Evolutionary conservation across 495 filamentous ascomycete species (phyloP).

Genomic region (Tuber microsphaerosporum): DNA sequence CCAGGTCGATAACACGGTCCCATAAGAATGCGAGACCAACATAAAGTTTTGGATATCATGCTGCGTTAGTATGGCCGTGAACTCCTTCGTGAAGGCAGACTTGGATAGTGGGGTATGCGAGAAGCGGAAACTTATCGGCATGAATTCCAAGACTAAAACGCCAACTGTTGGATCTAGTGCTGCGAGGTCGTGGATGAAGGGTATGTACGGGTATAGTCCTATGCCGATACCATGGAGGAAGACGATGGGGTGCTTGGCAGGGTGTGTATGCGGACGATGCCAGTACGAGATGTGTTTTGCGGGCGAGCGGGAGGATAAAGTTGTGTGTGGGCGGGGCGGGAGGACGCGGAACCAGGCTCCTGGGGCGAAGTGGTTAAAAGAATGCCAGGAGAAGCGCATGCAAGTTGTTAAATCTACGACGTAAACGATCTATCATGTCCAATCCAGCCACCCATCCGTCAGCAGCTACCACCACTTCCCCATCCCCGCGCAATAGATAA

Average conservation of each 20-base stretch:
- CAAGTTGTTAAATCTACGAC: conserved; percentile 50
- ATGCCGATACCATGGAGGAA: conserved; percentile 69
- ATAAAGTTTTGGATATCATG: conserved; percentile 52
- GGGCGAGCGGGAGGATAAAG: conserved; percentile 46
- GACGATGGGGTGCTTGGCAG: conserved; percentile 51
- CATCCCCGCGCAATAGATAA: neutral
- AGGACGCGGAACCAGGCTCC: conserved; percentile 46
- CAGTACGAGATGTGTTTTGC: conserved; percentile 55
- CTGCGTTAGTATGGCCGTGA: conserved; percentile 49
- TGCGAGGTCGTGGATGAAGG: conserved; percentile 50
- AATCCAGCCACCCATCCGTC: neutral
- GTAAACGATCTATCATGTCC: conserved; percentile 35
- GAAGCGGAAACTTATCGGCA: conserved; percentile 58
- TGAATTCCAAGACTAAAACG: conserved; percentile 58
- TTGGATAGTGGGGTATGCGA: conserved; percentile 47
- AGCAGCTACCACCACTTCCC: neutral
- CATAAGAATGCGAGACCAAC: conserved; percentile 57
- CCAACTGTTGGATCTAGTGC: conserved; percentile 46
- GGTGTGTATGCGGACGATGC: conserved; percentile 56
- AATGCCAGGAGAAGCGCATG: conserved; percentile 42
- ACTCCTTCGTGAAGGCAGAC: conserved; percentile 49
- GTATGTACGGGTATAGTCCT: conserved; percentile 56
- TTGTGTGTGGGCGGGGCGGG: conserved; percentile 50
- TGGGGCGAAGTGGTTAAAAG: conserved; percentile 46
- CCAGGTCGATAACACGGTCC: conserved; percentile 56